Conservation (phyloP, 169 alveolate species). For the Cryptosporidium bovis region DNA sequence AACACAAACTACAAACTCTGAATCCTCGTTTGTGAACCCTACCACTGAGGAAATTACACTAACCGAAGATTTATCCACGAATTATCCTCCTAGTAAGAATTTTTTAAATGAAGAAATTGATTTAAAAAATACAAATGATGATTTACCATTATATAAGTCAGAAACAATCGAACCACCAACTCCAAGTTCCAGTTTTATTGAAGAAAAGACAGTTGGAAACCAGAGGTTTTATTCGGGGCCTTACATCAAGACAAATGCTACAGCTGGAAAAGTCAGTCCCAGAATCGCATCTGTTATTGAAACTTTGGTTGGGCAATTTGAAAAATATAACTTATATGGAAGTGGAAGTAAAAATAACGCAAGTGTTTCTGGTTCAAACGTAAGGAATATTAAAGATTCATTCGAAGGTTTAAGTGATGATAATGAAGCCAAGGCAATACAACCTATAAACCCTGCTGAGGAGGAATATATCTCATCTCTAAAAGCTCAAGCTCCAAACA, state of each 20-base stretch:
- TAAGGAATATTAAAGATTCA: slow-evolving; percentile 10
- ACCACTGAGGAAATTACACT: slow-evolving; percentile 16
- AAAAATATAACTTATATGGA: slow-evolving; percentile 42
- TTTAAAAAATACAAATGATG: not conserved
- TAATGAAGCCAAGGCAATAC: not conserved
- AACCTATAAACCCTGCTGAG: slow-evolving; percentile 26
- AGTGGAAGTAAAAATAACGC: slow-evolving; percentile 3
- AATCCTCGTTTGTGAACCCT: slow-evolving; percentile 44
- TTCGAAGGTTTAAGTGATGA: slow-evolving; percentile 1
- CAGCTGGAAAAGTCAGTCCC: slow-evolving; percentile 64
- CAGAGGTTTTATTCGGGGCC: slow-evolving; percentile 63
- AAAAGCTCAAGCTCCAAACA: slow-evolving; percentile 18
- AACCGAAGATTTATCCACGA: not conserved
- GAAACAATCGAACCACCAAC: slow-evolving; percentile 53
- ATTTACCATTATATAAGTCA: slow-evolving; percentile 2
- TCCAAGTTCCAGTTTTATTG: slow-evolving; percentile 44
- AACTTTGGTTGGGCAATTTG: slow-evolving; percentile 42
- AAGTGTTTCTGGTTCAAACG: slow-evolving; percentile 1
- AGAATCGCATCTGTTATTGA: slow-evolving; percentile 68
- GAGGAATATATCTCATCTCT: not conserved
- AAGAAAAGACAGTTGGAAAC: slow-evolving; percentile 45
- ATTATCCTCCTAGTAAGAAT: not conserved
- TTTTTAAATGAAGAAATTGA: not conserved
- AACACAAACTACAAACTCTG: not conserved
- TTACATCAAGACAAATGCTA: slow-evolving; percentile 42